Evolutionary conservation across 495 filamentous ascomycete species (phyloP).

Genomic region (Penicillium flavigenum): DNA sequence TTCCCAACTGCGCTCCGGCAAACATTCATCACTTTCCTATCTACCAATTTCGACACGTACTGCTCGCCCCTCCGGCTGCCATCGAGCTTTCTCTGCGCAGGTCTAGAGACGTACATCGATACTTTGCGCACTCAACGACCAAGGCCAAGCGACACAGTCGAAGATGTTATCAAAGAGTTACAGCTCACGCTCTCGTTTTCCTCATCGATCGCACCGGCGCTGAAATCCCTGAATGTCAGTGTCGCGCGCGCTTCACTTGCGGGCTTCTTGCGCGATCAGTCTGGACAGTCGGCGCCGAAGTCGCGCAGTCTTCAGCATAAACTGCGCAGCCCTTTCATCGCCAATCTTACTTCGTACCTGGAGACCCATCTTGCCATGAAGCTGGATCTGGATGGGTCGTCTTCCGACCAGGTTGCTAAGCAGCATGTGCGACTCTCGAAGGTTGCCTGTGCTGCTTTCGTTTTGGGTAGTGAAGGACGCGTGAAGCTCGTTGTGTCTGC

Average conservation of each 20-base stretch:
- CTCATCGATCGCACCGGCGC: conserved; percentile 35
- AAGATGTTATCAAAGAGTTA: conserved; percentile 39
- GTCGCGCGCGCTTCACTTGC: conserved; percentile 39
- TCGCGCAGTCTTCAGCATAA: conserved; percentile 16
- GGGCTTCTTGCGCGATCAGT: conserved; percentile 22
- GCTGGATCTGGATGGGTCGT: conserved; percentile 35
- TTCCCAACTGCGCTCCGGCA: conserved; percentile 52
- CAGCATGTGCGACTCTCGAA: conserved; percentile 49
- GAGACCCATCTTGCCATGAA: conserved; percentile 51
- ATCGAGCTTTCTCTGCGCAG: conserved; percentile 38
- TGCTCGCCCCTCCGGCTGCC: conserved; percentile 43
- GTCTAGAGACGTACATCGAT: conserved; percentile 33
- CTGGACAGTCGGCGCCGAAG: conserved; percentile 5
- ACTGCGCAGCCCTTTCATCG: conserved; percentile 36
- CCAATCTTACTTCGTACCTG: conserved; percentile 45
- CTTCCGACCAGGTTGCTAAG: conserved; percentile 17
- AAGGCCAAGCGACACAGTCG: conserved; percentile 16
- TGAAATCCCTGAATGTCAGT: conserved; percentile 50
- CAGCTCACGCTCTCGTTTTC: conserved; percentile 46
- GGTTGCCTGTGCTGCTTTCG: conserved; percentile 55
- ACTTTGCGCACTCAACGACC: conserved; percentile 11
- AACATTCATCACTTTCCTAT: conserved; percentile 48
- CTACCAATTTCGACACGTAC: conserved; percentile 53
- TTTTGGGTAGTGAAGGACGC: conserved; percentile 51
- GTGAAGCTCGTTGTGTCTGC: conserved; percentile 49